Evolutionary conservation across 2,329 filamentous ascomycete genomes (phyloP), one percentile per base, ranked within the genome.

Genomic region (Macrophomina phaseolina): DNA sequence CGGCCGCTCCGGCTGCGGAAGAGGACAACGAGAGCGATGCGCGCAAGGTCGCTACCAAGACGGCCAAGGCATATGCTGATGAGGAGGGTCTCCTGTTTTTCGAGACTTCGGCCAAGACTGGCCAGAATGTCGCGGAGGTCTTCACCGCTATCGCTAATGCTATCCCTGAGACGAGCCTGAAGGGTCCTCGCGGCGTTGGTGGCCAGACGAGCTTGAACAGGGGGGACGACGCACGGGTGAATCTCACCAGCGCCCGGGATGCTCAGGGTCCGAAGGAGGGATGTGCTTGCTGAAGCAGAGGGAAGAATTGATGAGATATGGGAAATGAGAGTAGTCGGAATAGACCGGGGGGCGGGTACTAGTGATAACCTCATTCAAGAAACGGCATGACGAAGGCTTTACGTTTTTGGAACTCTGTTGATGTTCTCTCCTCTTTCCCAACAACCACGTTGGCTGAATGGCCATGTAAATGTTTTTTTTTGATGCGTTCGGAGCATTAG

Each of bases 101-200:
- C 79, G 95, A 99, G 85, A 99, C 95, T 16, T 97, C 92, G 78
- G 95, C 95, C 56, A 99, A 99, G 89, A 95, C 93, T 4, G 95
- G 95, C 32, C 87, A 91, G 76, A 97, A 97, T 78, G 95, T 99
- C 46, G 89, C 91, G 64, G 94, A 97, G 73, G 95, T 99, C 38
- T 99, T 99, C 77, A 97, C 94, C 53, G 95, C 95, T 38, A 99
- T 99, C 77, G 95, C 95, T 68, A 98, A 98, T 77, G 93, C 94
- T 48, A 99, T 99, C 74, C 95, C 95, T 1, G 95, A 99, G 84
- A 97, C 93, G 63, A 97, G 93, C 69, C 83, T 98, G 78, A 98
- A 98, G 87, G 94, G 90, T 61, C 87, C 91, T 40, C 88, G 93
- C 72, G 91, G 91, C n/a, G 82, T 71, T 77, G 80, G 70, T 81